A percentile compares a stretch with the other conserved stretches of the same genome.
phyloP scores from a whole-genome alignment of 2,329 filamentous ascomycete species.

The Zymoseptoria pseudotritici region DNA sequence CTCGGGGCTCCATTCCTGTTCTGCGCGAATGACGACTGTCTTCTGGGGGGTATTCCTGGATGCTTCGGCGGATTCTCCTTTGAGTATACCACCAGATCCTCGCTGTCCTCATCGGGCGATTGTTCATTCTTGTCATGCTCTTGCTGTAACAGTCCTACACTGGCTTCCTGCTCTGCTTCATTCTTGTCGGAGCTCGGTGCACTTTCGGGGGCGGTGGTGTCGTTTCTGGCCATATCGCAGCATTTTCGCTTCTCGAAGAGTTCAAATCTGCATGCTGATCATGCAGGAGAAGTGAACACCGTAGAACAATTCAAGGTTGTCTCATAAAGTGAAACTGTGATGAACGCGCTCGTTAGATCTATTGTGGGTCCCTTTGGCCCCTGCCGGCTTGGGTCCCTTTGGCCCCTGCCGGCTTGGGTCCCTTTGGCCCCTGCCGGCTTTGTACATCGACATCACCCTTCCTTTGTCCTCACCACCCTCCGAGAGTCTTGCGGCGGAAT shows the following conservation, averaged over 20 bases:
- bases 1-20: constrained; percentile 48
- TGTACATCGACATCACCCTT: no score
- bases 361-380: no score
- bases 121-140: constrained; percentile 13
- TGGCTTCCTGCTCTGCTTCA: constrained; percentile 18
- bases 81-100: constrained; percentile 17
- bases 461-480: no score
- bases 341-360: neutral
- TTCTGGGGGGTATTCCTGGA: constrained; percentile 12
- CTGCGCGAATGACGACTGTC: constrained; percentile 41
- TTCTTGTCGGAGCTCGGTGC: constrained; percentile 13
- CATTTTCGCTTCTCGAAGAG: constrained; percentile 23
- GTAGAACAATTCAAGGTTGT: neutral
- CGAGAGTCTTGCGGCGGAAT: no score
- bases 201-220: constrained; percentile 18
- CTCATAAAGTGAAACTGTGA: neutral
- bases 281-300: neutral
- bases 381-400: no score
- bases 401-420: no score
- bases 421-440: no score
- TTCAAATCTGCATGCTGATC: neutral
- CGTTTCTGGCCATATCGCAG: constrained; percentile 32
- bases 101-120: constrained; percentile 22
- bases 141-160: constrained; percentile 23
- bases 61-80: constrained; percentile 10